Conservation (phyloP, 169 alveolate genomes). For the Babesia ovis region DNA sequence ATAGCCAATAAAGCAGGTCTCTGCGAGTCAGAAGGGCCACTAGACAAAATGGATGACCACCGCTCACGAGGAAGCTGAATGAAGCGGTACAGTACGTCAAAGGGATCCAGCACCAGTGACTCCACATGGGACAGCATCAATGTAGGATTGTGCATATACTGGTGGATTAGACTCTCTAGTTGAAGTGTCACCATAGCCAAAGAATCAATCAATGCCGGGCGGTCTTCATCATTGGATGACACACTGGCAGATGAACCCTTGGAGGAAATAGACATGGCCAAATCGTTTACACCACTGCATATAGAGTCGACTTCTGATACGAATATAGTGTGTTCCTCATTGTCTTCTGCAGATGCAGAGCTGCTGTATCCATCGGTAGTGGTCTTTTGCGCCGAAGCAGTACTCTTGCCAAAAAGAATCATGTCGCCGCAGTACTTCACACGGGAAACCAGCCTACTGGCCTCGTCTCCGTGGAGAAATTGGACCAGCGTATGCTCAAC, state of each 20-base stretch:
- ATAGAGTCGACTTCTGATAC: not conserved
- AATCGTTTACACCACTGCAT: not conserved
- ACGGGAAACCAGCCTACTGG: not conserved
- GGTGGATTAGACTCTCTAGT: not conserved
- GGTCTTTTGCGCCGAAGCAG: not conserved
- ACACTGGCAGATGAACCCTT: not conserved
- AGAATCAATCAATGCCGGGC: not conserved
- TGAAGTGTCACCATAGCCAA: not conserved
- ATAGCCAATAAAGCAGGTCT: constrained; percentile 15
- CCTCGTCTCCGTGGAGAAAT: constrained; percentile 40
- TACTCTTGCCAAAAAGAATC: not conserved
- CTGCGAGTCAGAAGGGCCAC: not conserved
- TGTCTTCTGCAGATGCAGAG: not conserved
- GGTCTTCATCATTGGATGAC: not conserved
- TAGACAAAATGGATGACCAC: not conserved
- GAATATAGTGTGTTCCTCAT: not conserved
- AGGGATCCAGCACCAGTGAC: constrained; percentile 15
- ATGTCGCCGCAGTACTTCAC: not conserved
- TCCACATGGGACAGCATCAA: constrained; percentile 39
- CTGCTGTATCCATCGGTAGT: not conserved
- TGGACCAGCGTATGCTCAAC: constrained; percentile 15
- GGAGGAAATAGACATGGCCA: not conserved
- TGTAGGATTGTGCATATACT: constrained; percentile 27
- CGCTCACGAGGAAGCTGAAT: not conserved
- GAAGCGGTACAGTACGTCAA: constrained; percentile 19